Conservation (phyloP, 371 early-diverging fungal species). For the Rhizopus delemar region DNA sequence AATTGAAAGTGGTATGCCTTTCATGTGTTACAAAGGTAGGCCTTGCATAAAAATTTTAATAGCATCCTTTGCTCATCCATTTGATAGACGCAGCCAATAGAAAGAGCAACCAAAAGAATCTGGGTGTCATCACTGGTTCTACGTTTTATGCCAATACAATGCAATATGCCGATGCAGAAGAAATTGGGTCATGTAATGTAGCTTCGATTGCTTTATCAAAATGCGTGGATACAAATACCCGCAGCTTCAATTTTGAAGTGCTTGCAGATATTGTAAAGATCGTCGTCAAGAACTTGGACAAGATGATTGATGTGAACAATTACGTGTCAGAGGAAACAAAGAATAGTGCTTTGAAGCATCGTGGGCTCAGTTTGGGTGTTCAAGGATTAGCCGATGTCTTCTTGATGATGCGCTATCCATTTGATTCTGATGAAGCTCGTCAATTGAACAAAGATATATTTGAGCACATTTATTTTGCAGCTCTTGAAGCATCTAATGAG, state of each 20-base stretch:
- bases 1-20: constrained; percentile 99
- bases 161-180: constrained; percentile 95
- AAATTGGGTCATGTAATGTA: constrained; percentile 99
- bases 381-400: constrained; percentile 99
- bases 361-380: constrained; percentile 98
- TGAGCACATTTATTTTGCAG: constrained; percentile 98
- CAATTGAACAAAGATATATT: constrained; percentile 92
- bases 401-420: constrained; percentile 93
- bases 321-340: constrained; percentile 95
- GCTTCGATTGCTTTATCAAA: constrained; percentile 96
- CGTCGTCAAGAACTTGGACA: constrained; percentile 91
- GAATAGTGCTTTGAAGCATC: constrained; percentile 90
- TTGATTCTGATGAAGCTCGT: constrained; percentile 91
- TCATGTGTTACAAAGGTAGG: constrained; percentile 94
- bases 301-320: constrained; percentile 96
- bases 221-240: constrained; percentile 75
- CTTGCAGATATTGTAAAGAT: constrained; percentile 77
- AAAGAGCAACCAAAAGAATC: constrained; percentile 96
- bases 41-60: no score
- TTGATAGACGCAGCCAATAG: constrained; percentile 77
- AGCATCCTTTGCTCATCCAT: no score
- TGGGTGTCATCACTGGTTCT: constrained; percentile 94
- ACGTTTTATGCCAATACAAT: constrained; percentile 77
- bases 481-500: constrained; percentile 95
- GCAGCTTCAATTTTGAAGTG: constrained; percentile 70